phyloP scores from a whole-genome alignment of 257 asterid species.

The Przewalskia tangutica region DNA sequence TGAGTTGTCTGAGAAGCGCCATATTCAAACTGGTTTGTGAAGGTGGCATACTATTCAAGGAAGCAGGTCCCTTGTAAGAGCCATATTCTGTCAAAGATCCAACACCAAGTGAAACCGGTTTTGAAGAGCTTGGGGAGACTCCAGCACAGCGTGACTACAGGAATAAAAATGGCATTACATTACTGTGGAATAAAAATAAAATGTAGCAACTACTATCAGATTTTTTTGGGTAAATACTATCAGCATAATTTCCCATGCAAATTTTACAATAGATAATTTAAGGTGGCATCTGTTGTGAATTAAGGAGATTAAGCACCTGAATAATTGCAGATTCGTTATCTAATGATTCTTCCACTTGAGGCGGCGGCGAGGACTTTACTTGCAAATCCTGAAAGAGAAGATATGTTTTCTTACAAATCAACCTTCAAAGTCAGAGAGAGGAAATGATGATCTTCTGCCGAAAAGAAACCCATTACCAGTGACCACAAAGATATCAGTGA shows the following conservation, averaged over 20 bases:
- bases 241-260: background rate
- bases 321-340: constrained; percentile 66
- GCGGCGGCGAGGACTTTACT: constrained; percentile 46
- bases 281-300: background rate
- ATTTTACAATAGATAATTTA: background rate
- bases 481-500: background rate
- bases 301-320: constrained; percentile 41
- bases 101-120: constrained; percentile 22
- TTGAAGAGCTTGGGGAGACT: constrained; percentile 31
- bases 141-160: constrained; percentile 36
- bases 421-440: background rate
- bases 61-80: constrained; percentile 27
- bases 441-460: background rate
- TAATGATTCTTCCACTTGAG: constrained; percentile 41
- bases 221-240: background rate
- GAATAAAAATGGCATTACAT: background rate
- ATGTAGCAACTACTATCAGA: background rate
- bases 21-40: constrained; percentile 27
- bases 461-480: background rate
- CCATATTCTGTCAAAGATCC: constrained; percentile 33
- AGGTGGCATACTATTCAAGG: constrained; percentile 21
- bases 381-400: constrained; percentile 49
- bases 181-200: background rate
- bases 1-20: constrained; percentile 26
- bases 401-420: background rate